A percentile compares a stretch with the other conserved stretches of the same genome.
These are phyloP conservation scores for Rhizopogon vulgaris DNA, from an alignment of 768 basidiomycete species.

Conservation along the genomic window DNA sequence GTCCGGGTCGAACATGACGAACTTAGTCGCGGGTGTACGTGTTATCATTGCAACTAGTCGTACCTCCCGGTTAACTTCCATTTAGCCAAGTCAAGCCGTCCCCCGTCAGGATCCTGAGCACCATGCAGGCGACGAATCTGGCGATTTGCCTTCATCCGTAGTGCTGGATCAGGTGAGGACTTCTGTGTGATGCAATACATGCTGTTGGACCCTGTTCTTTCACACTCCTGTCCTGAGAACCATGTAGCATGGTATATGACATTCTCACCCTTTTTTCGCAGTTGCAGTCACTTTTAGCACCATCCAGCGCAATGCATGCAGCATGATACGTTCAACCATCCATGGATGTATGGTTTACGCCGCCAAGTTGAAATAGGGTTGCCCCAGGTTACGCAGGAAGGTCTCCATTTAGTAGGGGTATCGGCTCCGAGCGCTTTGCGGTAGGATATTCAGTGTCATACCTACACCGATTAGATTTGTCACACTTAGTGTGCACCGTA, in stretches of 20 bases:
- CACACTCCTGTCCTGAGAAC: slow-evolving; percentile 19
- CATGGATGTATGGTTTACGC: neutral
- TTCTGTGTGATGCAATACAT: neutral
- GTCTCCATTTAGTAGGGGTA: neutral
- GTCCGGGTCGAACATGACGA: slow-evolving; percentile 8
- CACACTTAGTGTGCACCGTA: neutral
- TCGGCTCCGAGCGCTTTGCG: neutral
- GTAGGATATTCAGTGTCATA: neutral
- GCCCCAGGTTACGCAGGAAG: neutral
- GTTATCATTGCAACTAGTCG: neutral
- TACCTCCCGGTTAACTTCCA: neutral
- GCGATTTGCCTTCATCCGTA: slow-evolving; percentile 9
- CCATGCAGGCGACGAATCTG: slow-evolving; percentile 12
- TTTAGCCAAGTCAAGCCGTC: slow-evolving; percentile 19
- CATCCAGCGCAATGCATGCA: slow-evolving; percentile 5
- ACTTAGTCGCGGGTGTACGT: slow-evolving; percentile 20
- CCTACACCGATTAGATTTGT: neutral
- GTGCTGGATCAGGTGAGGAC: slow-evolving; percentile 21
- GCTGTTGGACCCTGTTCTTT: neutral
- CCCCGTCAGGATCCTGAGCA: slow-evolving; percentile 21
- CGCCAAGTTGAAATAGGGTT: neutral
- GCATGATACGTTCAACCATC: neutral
- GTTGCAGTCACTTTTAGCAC: slow-evolving; percentile 2
- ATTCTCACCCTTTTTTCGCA: slow-evolving; percentile 7
- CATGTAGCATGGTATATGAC: neutral